These are phyloP conservation scores for Allium sativum DNA, from an alignment of 106 monocot genomes.

Conservation along the genomic window DNA sequence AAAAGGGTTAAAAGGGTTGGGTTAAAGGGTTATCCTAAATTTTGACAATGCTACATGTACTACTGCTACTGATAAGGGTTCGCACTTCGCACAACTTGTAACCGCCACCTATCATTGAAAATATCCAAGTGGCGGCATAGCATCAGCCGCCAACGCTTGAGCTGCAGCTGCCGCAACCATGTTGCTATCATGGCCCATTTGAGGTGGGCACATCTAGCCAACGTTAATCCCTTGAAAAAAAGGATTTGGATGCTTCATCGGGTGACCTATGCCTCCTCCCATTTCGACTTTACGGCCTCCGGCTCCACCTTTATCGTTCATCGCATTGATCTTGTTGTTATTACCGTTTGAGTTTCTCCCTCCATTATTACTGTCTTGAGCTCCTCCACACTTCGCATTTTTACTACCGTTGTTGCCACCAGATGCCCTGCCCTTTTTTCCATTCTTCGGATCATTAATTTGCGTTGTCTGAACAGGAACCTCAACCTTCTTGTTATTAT, in stretches of 20 bases:
- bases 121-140: conserved; percentile 21
- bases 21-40: too few species aligned
- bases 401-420: conserved; percentile 16
- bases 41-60: too few species aligned
- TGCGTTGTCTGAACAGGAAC: conserved; percentile 6
- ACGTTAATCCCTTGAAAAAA: conserved; percentile 9
- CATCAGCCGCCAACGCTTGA: conserved; percentile 27
- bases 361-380: conserved; percentile 3
- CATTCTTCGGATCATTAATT: conserved; percentile 23
- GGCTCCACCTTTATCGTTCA: background rate
- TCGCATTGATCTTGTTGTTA: background rate
- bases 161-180: conserved; percentile 8
- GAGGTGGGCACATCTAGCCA: conserved; percentile 9
- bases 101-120: conserved; percentile 11
- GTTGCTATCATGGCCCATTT: background rate
- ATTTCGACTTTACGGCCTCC: conserved; percentile 8
- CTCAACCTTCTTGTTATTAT: conserved; percentile 18
- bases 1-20: too few species aligned
- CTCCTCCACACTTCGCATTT: conserved; percentile 11
- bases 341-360: background rate
- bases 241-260: background rate
- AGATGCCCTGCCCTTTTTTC: conserved; percentile 7
- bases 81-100: background rate
- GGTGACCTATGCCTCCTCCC: conserved; percentile 1
- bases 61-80: conserved; percentile 37